Conservation (phyloP, 306 rosid species). For the Vigna unguiculata region DNA sequence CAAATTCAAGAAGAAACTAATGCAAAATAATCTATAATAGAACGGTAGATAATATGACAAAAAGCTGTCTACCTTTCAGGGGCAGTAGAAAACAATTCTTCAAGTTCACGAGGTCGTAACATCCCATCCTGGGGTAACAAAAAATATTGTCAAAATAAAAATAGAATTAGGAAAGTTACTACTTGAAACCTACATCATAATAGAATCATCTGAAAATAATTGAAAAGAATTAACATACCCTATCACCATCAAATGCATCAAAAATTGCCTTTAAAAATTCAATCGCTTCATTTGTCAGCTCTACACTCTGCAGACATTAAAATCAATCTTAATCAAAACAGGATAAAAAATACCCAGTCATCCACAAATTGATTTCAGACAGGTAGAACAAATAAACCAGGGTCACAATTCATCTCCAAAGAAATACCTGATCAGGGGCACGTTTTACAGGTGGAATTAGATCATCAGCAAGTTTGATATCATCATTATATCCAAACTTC, state of each 20-base stretch:
- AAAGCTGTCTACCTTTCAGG: conserved; percentile 76
- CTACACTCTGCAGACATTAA: conserved; percentile 81
- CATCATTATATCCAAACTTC: conserved; percentile 95
- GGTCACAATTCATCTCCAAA: conserved; percentile 31
- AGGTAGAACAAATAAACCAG: not conserved
- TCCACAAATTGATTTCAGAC: conserved; percentile 22
- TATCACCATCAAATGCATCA: conserved; percentile 73
- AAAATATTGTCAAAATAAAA: conserved; percentile 29
- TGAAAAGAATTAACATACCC: conserved; percentile 60
- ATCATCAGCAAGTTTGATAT: conserved; percentile 87
- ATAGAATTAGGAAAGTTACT: conserved; percentile 20
- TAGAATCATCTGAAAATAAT: conserved; percentile 22
- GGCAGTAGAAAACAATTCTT: conserved; percentile 94
- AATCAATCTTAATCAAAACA: conserved; percentile 36
- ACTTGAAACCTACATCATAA: conserved; percentile 1
- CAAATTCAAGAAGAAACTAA: conserved; percentile 25
- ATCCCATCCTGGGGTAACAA: conserved; percentile 72
- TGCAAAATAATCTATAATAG: conserved; percentile 20
- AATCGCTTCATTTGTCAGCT: conserved; percentile 91
- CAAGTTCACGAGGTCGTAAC: conserved; percentile 84
- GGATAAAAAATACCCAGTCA: not conserved
- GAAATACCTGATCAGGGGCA: conserved; percentile 85
- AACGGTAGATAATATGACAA: conserved; percentile 19
- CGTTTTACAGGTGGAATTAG: conserved; percentile 72
- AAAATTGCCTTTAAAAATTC: conserved; percentile 83